Base-by-base conservation (phyloP, 2,329 filamentous ascomycete species). In the Sporothrix humicola region DNA sequence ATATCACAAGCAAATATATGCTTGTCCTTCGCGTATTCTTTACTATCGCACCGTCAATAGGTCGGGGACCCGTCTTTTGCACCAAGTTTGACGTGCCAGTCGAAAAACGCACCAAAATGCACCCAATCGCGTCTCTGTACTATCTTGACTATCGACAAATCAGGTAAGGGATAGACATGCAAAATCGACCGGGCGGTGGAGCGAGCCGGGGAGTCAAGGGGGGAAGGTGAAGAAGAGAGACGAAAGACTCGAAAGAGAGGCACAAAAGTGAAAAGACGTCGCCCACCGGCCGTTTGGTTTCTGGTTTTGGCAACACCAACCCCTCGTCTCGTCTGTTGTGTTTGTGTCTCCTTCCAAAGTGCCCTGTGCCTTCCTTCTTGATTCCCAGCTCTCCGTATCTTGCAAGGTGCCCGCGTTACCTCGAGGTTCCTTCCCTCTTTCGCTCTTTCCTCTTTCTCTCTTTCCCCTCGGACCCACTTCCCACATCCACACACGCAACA, bases 1-100 rank as follows among this genome's bases (percentile, higher is more conserved):
- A 46, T 46, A 65, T 65, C 59, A 65, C 59, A 46, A 65, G 59
- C 59, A 65, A 65, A 65, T 37, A 48, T 65, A 65, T 23, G 37
- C 10, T 44, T 15, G 17, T 65, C 8, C 31, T 42, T 46, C 37
- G 37, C 59, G n/a, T 46, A 23, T 23, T 23, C n/a, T 65, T 23
- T 23, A 13, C 15, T 61, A 46, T 46, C 9, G 42, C 31, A 15
- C n/a, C 37, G 59, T 42, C 59, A 23, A 20, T 13, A 59, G 10
- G 31, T 37, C 31, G 31, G 5, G 31, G 31, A 37, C 31, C 52
- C 48, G 13, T 52, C 48, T 52, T 17, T 52, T 17, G 3, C 20
- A 15, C 58, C 59, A 46, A 65, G 31, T 65, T 37, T 65, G 46
- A 26, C 12, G 20, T 48, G 20, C 44, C 50, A 66, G 63, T 66